Conservation (phyloP, 306 rosid species). For the Medicago lupulina region DNA sequence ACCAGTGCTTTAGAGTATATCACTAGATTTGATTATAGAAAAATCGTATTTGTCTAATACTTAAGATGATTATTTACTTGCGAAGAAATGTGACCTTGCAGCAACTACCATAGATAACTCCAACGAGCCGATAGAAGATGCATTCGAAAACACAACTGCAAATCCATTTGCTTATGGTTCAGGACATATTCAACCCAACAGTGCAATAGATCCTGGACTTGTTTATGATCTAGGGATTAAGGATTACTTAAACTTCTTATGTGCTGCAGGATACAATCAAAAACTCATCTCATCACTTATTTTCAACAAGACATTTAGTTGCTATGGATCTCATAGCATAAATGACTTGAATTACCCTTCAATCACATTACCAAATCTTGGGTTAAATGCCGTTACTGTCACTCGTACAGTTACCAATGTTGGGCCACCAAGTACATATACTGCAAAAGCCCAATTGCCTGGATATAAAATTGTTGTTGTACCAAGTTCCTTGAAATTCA, state of each 20-base stretch:
- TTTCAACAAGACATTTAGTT: slow-evolving; percentile 36
- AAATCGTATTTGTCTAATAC: neutral
- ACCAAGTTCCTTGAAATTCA: slow-evolving; percentile 55
- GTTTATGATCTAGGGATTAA: slow-evolving; percentile 40
- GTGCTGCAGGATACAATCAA: slow-evolving; percentile 49
- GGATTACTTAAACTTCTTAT: slow-evolving; percentile 50
- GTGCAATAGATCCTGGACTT: slow-evolving; percentile 51
- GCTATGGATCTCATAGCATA: slow-evolving; percentile 46
- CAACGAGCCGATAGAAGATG: slow-evolving; percentile 45
- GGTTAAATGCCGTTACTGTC: slow-evolving; percentile 14
- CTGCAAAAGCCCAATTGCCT: slow-evolving; percentile 46
- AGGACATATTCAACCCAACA: slow-evolving; percentile 69
- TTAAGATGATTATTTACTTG: neutral
- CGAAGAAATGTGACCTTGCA: slow-evolving; percentile 23
- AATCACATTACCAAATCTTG: slow-evolving; percentile 56
- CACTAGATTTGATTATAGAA: too few relatives aligned
- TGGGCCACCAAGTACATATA: slow-evolving; percentile 60
- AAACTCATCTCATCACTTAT: slow-evolving; percentile 32
- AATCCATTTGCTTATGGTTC: slow-evolving; percentile 65
- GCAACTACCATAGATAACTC: slow-evolving; percentile 57
- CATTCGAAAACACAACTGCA: slow-evolving; percentile 39
- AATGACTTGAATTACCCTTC: slow-evolving; percentile 75
- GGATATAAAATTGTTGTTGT: slow-evolving; percentile 48
- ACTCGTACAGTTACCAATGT: slow-evolving; percentile 50
- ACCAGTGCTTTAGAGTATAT: too few relatives aligned